Evolutionary conservation across 2,329 filamentous ascomycete genomes (phyloP).

Genomic region (Colletotrichum cereale): DNA sequence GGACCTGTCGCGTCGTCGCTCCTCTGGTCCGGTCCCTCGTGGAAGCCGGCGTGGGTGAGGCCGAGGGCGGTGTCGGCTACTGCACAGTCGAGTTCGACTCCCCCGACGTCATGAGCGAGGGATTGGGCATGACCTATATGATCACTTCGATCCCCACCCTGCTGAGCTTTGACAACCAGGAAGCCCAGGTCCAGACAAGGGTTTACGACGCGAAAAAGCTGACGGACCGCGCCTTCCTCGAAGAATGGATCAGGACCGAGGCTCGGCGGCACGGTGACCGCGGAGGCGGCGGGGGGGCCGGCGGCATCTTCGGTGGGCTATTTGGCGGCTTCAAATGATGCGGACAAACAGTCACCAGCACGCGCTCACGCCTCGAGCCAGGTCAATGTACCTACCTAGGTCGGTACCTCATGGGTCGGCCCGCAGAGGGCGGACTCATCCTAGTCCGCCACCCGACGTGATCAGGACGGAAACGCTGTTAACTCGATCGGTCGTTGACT

Average conservation of each 20-base stretch:
- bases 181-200: constrained; percentile 63
- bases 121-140: constrained; percentile 67
- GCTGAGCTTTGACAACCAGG: constrained; percentile 68
- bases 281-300: constrained; percentile 57
- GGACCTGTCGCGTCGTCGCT: constrained; percentile 63
- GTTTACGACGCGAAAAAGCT: constrained; percentile 63
- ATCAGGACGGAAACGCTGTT: constrained; percentile 25
- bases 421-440: not conserved
- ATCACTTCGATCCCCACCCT: constrained; percentile 70
- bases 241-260: constrained; percentile 66
- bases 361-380: too few species aligned
- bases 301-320: constrained; percentile 53
- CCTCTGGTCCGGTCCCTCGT: constrained; percentile 64
- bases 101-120: constrained; percentile 65
- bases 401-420: not conserved
- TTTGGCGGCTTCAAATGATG: constrained; percentile 51
- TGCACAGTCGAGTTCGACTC: constrained; percentile 69
- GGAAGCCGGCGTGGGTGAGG: constrained; percentile 64
- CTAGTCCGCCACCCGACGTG: not conserved
- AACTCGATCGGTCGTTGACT: constrained; percentile 33
- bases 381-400: not conserved
- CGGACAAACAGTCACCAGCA: not conserved
- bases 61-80: constrained; percentile 67
- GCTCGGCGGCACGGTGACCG: constrained; percentile 60
- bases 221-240: constrained; percentile 62